These are phyloP conservation scores for Zymoseptoria tritici DNA, from an alignment of 2,329 filamentous ascomycete genomes.

Conservation along the genomic window DNA sequence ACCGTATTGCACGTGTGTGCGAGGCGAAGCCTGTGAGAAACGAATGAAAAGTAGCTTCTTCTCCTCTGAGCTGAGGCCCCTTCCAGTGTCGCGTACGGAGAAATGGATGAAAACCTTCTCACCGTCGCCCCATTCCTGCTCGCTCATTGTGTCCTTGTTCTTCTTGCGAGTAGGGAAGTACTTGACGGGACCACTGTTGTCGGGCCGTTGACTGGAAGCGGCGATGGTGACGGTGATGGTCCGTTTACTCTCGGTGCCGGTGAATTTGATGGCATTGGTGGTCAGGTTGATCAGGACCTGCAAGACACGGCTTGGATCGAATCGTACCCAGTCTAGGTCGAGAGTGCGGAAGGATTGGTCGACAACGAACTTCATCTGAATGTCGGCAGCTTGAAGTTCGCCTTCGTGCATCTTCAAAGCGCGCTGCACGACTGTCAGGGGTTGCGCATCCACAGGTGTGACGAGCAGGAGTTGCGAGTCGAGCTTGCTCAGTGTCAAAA, in stretches of 20 bases:
- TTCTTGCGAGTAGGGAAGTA: constrained; percentile 55
- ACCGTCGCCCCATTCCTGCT: constrained; percentile 62
- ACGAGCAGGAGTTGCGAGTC: constrained; percentile 68
- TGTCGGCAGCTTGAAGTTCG: constrained; percentile 62
- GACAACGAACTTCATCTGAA: constrained; percentile 57
- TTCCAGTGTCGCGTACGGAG: constrained; percentile 69
- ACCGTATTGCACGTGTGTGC: constrained; percentile 71
- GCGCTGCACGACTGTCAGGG: constrained; percentile 57
- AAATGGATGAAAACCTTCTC: constrained; percentile 61
- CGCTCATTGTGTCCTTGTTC: constrained; percentile 40
- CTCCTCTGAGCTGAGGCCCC: constrained; percentile 57
- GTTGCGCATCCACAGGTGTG: constrained; percentile 62
- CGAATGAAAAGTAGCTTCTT: constrained; percentile 69
- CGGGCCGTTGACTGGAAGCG: constrained; percentile 51
- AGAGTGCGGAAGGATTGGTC: constrained; percentile 54
- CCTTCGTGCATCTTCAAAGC: constrained; percentile 73
- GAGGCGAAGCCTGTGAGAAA: constrained; percentile 69
- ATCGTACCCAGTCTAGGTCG: constrained; percentile 58
- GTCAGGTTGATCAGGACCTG: constrained; percentile 75
- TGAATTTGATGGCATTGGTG: constrained; percentile 79
- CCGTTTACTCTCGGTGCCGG: constrained; percentile 53
- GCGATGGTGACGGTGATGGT: constrained; percentile 60
- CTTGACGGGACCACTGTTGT: constrained; percentile 42
- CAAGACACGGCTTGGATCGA: constrained; percentile 67
- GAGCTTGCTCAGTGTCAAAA: constrained; percentile 66